A percentile compares a stretch with the other conserved stretches of the same genome.
These are phyloP conservation scores for Boletus rubropictus DNA, from an alignment of 768 basidiomycete genomes.

Conservation along the genomic window DNA sequence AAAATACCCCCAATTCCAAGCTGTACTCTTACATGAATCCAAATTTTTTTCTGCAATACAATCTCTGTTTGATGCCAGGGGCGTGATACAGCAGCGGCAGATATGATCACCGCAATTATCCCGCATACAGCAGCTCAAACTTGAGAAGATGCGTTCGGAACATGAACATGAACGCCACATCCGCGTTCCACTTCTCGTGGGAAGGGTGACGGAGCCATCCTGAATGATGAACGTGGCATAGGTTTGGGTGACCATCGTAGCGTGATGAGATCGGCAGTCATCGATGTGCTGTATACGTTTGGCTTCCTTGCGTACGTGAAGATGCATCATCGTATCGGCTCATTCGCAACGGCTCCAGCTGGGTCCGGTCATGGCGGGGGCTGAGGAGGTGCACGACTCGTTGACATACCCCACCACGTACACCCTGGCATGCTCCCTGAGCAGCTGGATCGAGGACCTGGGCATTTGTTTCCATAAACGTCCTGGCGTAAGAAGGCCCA, in stretches of 20 bases:
- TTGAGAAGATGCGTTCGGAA: not conserved
- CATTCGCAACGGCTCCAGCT: too few species aligned
- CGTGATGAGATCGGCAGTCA: slow-evolving; percentile 9
- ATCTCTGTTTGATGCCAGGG: not conserved
- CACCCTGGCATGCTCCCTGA: slow-evolving; percentile 1
- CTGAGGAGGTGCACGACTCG: not conserved
- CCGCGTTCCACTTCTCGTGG: slow-evolving; percentile 16
- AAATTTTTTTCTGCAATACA: not conserved
- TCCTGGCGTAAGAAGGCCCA: slow-evolving; percentile 16
- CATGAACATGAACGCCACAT: slow-evolving; percentile 11
- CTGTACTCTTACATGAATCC: slow-evolving; percentile 16
- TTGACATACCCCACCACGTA: slow-evolving; percentile 7
- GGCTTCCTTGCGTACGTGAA: slow-evolving; percentile 16
- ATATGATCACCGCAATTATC: slow-evolving; percentile 1
- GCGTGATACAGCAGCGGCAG: slow-evolving; percentile 1
- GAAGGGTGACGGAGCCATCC: slow-evolving; percentile 2
- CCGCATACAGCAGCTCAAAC: slow-evolving; percentile 2
- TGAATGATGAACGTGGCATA: not conserved
- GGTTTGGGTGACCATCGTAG: not conserved
- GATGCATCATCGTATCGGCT: not conserved
- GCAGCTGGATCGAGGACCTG: not conserved
- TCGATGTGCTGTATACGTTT: not conserved
- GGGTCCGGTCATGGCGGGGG: not conserved
- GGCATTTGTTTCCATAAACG: slow-evolving; percentile 13
- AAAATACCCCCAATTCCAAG: slow-evolving; percentile 20